Conservation (phyloP, 352 stramenopile species). For the Pythium graminicola region DNA sequence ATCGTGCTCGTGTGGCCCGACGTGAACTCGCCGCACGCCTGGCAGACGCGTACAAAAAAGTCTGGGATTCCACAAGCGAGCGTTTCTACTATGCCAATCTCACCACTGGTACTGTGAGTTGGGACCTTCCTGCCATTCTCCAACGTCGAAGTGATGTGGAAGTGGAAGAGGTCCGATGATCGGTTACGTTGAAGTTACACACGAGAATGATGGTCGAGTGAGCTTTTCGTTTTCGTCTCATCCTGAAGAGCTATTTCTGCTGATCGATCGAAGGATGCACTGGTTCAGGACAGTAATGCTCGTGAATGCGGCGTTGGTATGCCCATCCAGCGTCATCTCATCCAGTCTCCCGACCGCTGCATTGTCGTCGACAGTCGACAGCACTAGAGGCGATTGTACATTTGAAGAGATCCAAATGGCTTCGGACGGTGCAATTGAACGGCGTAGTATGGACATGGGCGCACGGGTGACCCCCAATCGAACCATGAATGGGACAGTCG, state of each 20-base stretch:
- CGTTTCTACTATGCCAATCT: constrained; percentile 75
- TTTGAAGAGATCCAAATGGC: constrained; percentile 66
- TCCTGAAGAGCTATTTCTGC: not conserved
- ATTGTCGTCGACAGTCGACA: not conserved
- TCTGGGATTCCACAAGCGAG: constrained; percentile 36
- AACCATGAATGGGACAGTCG: constrained; percentile 58
- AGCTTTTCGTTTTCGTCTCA: not conserved
- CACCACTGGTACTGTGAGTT: constrained; percentile 55
- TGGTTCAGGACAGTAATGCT: no score
- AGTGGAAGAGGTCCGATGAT: constrained; percentile 21
- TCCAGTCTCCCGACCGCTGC: not conserved
- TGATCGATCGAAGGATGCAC: no score
- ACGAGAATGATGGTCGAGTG: constrained; percentile 1
- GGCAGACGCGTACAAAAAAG: constrained; percentile 46
- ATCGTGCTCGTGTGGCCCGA: constrained; percentile 41
- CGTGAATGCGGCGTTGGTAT: no score
- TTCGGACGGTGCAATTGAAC: constrained; percentile 56
- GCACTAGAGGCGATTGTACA: constrained; percentile 24
- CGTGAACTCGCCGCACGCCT: constrained; percentile 32
- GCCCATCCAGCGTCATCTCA: no score
- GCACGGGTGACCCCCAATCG: constrained; percentile 51
- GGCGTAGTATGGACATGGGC: constrained; percentile 37
- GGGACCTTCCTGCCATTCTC: constrained; percentile 38
- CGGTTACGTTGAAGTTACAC: constrained; percentile 1
- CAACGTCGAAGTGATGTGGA: constrained; percentile 14